Conservation (phyloP, 345 rosid species). For the Adansonia digitata region DNA sequence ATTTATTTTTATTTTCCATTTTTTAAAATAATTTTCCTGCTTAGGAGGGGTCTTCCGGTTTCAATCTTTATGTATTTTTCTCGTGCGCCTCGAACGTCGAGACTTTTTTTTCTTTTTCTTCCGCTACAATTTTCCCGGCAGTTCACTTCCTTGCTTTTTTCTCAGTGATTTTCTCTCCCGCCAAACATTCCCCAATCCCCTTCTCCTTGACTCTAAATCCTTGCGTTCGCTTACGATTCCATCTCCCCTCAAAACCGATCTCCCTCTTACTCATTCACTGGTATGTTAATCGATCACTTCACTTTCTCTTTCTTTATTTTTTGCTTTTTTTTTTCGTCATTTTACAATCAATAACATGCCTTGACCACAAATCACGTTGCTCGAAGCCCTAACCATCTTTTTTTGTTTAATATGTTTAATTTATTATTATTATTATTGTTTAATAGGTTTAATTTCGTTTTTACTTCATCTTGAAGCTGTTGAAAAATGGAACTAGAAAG, state of each 20-base stretch:
- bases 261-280: slow-evolving; percentile 23
- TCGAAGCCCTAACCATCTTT: not conserved
- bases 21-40: not conserved
- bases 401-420: not conserved
- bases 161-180: slow-evolving; percentile 25
- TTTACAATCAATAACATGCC: slow-evolving; percentile 7
- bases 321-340: not conserved
- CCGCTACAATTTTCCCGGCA: slow-evolving; percentile 13
- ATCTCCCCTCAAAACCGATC: slow-evolving; percentile 1
- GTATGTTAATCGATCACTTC: slow-evolving; percentile 31
- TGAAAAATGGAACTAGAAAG: not conserved
- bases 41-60: slow-evolving; percentile 11
- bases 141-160: slow-evolving; percentile 28
- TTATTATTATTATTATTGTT: too few species aligned
- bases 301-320: not conserved
- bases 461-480: not conserved
- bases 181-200: slow-evolving; percentile 20
- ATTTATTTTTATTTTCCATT: not conserved
- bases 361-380: slow-evolving; percentile 19
- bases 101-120: slow-evolving; percentile 8
- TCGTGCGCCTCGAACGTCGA: slow-evolving; percentile 17
- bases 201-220: slow-evolving; percentile 2
- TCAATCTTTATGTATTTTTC: not conserved
- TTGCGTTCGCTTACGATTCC: slow-evolving; percentile 29
- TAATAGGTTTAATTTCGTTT: too few species aligned